Percentiles rank a stretch among this genome's conserved stretches.
These are phyloP conservation scores for Epichloe sibirici DNA, from an alignment of 2,329 filamentous ascomycete genomes.

Conservation along the genomic window DNA sequence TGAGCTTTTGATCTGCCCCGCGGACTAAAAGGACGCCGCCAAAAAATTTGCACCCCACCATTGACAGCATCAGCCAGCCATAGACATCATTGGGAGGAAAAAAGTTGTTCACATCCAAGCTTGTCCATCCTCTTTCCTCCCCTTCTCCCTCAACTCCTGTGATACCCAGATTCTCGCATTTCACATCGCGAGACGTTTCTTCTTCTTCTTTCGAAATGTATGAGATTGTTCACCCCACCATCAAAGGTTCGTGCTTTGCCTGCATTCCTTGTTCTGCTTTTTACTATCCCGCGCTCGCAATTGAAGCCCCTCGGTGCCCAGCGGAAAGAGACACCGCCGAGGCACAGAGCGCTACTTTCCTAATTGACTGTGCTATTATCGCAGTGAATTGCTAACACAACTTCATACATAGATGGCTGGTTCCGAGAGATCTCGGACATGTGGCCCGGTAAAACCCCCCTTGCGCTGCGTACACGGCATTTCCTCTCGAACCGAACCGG, in stretches of 20 bases:
- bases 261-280: background rate
- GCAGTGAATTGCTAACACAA: background rate
- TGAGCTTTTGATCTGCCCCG: background rate
- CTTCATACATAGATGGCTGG: conserved; percentile 77
- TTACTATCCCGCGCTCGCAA: conserved; percentile 1
- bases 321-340: background rate
- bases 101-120: conserved; percentile 1
- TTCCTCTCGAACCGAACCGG: background rate
- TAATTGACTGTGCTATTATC: too few species aligned
- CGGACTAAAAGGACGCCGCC: background rate
- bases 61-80: background rate
- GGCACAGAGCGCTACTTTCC: background rate
- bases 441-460: conserved; percentile 59
- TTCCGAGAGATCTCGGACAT: conserved; percentile 98
- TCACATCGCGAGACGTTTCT: conserved; percentile 6
- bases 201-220: conserved; percentile 36
- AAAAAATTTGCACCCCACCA: conserved; percentile 4
- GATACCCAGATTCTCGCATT: conserved; percentile 3
- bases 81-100: conserved; percentile 2
- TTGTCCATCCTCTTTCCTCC: background rate
- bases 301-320: background rate
- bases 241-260: conserved; percentile 40
- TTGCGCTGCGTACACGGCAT: background rate
- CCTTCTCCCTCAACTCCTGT: background rate
- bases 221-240: conserved; percentile 62